Evolutionary conservation across 495 filamentous ascomycete genomes (phyloP), one percentile per base, ranked within the genome.

Genomic region (Cairneyella variabilis): DNA sequence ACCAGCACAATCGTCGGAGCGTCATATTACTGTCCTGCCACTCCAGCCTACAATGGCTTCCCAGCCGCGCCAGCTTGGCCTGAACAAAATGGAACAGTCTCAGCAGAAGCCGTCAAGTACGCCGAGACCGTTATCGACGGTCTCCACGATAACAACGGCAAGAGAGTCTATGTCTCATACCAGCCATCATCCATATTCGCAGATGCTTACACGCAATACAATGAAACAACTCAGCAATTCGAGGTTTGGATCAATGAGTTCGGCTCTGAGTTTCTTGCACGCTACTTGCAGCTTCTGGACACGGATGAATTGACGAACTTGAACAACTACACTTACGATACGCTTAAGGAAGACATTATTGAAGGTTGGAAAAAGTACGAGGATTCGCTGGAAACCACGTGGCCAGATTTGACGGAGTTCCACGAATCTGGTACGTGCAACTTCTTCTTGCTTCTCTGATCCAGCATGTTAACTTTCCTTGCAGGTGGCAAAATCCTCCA

Each of bases 401-500:
- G 69, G 58, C 72, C 76, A 3, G 76, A 82, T 38, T 59, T 80
- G 1, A 67, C 60, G 0, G 38, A 60, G 0, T 78, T 74, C 58
- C 67, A 72, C 21, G 30, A 61, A 10, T n/a, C n/a, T n/a, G n/a
- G n/a, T n/a, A n/a, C n/a, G n/a, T n/a, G n/a, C n/a, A n/a, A n/a
- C n/a, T n/a, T n/a, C n/a, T n/a, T n/a, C n/a, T n/a, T n/a, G n/a
- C n/a, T n/a, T n/a, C n/a, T n/a, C n/a, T n/a, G n/a, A 68, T 66
- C 27, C 58, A 77, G n/a, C 69, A 75, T 55, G 76, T 72, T 3
- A 76, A 67, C 6, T 67, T 68, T 57, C 72, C 76, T 4, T 76
- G 56, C 62, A 1, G 79, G 79, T 20, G 76, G 76, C 11, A 81
- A 81, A 60, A 54, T 82, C 44, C 54, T 80, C 5, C 74, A 73